Evolutionary conservation across 495 filamentous ascomycete genomes (phyloP), one percentile per base, ranked within the genome.

Genomic region (Aspergillus leporis): DNA sequence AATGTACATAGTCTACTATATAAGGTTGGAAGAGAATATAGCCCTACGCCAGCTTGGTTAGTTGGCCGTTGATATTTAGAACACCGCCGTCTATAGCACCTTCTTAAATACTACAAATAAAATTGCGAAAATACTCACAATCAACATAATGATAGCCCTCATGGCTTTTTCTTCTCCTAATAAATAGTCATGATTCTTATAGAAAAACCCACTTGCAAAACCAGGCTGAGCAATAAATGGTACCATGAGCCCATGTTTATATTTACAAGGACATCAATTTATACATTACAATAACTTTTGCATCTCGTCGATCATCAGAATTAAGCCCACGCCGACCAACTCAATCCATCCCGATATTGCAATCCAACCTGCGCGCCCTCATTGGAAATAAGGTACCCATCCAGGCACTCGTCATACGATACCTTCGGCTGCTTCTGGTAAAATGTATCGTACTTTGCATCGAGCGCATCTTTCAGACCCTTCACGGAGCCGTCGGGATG

Each of bases 381-480:
- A 0, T 81, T 75, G 47, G 79, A 80, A 2, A 82, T 51, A 19
- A 88, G 73, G 51, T 86, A 85, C 7, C 85, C 85, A 45, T 68
- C 57, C 69, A 85, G 83, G 56, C 85, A 88, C 10, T 75, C 70
- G 22, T 70, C 65, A 58, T 77, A 88, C 34, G 68, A 64, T 6
- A 88, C 60, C 36, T 60, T 68, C 12, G 63, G 58, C 34, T 59
- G 56, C 28, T 34, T 59, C 13, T 70, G 70, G 56, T 90, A 89
- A 56, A 88, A 88, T 0, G 62, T 38, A 62, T 90, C 84, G 59
- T 79, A 87, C 10, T 74, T 59, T 18, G 74, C 32, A 5, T 74
- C 67, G 14, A 90, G 48, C 18, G 78, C 77, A 40, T 78, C 75
- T 0, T 50, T 52, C 0, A 81, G 61, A 36, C 58, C 72, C 12